Conservation (phyloP, 129 eudicot genomes). For the Lactuca sativa region DNA sequence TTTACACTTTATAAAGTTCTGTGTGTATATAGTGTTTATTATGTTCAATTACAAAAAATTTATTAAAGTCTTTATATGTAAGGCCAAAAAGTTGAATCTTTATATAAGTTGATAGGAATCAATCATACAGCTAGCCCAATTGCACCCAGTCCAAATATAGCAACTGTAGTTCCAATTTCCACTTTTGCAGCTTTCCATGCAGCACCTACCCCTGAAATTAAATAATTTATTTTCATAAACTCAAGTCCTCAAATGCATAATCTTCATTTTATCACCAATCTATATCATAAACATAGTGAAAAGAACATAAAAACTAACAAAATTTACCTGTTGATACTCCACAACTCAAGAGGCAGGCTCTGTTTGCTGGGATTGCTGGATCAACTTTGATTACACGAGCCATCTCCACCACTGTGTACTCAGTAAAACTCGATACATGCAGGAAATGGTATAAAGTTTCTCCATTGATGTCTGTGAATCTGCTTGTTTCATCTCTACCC, state of each 20-base stretch:
- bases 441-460: conserved; percentile 59
- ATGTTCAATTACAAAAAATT: background rate
- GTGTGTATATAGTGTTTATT: background rate
- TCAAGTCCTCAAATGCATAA: no score
- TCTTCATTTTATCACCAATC: background rate
- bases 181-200: conserved; percentile 78
- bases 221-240: background rate
- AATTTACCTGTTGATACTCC: conserved; percentile 77
- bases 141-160: conserved; percentile 71
- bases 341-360: conserved; percentile 84
- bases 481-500: conserved; percentile 71
- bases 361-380: conserved; percentile 60
- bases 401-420: conserved; percentile 78
- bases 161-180: conserved; percentile 76
- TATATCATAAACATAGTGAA: background rate
- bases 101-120: background rate
- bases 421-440: conserved; percentile 62
- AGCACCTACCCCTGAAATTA: conserved; percentile 80
- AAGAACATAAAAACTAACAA: background rate
- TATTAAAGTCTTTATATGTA: background rate
- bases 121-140: conserved; percentile 77
- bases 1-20: background rate
- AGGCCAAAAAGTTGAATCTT: background rate
- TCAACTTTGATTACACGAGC: conserved; percentile 63
- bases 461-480: conserved; percentile 73